phyloP scores from a whole-genome alignment of 2,329 filamentous ascomycete genomes.

The Colletotrichum aenigma region DNA sequence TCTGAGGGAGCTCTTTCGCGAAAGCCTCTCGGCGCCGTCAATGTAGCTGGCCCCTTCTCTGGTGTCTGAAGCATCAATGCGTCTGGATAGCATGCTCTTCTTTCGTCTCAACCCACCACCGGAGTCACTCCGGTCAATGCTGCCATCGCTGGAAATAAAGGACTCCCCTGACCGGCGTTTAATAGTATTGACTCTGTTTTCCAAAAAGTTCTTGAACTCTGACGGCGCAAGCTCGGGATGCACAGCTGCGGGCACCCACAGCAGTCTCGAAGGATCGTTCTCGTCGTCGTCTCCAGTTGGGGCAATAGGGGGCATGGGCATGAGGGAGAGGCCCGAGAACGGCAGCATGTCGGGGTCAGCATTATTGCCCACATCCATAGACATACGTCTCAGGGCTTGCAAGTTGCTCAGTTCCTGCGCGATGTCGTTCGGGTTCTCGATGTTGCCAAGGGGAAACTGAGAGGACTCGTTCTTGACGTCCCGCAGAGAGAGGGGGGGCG shows the following conservation, averaged over 20 bases:
- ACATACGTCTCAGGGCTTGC: constrained; percentile 88
- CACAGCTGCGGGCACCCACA: constrained; percentile 94
- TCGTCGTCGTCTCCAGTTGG: constrained; percentile 79
- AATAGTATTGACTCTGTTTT: constrained; percentile 90
- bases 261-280: constrained; percentile 83
- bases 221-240: constrained; percentile 94
- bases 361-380: constrained; percentile 85
- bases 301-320: constrained; percentile 74
- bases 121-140: constrained; percentile 56
- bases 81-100: constrained; percentile 93
- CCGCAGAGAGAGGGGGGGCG: constrained; percentile 57
- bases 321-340: constrained; percentile 66
- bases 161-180: constrained; percentile 80
- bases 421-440: constrained; percentile 86
- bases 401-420: constrained; percentile 92
- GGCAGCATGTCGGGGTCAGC: constrained; percentile 78
- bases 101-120: constrained; percentile 74
- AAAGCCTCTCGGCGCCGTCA: constrained; percentile 82
- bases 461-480: constrained; percentile 68
- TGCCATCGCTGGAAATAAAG: constrained; percentile 60
- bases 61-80: constrained; percentile 77
- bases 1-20: constrained; percentile 71
- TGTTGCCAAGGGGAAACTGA: constrained; percentile 85
- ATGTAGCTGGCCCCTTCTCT: constrained; percentile 68
- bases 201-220: constrained; percentile 96